phyloP scores from a whole-genome alignment of 1,284 basidiomycete species.

The Agaricales sp. region DNA sequence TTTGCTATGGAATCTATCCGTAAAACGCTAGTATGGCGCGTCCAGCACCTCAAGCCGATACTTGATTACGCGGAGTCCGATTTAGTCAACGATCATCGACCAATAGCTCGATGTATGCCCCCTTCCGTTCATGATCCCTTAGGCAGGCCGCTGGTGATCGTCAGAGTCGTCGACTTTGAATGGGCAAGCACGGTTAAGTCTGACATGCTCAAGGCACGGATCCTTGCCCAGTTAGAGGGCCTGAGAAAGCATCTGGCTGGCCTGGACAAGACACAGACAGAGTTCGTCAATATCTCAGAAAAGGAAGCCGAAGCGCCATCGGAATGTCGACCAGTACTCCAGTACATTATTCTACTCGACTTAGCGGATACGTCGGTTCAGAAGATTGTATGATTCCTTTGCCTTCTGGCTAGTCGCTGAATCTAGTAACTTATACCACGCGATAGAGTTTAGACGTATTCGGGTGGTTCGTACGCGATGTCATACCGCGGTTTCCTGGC shows the following conservation, averaged over 20 bases:
- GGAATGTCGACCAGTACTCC: constrained; percentile 36
- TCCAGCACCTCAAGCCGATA: constrained; percentile 25
- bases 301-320: too few relatives aligned
- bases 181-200: constrained; percentile 24
- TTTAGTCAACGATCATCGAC: constrained; percentile 20
- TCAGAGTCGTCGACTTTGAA: constrained; percentile 23
- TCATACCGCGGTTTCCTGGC: constrained; percentile 66
- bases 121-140: constrained; percentile 40
- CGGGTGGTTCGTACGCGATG: constrained; percentile 52
- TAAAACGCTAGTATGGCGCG: constrained; percentile 47
- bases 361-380: constrained; percentile 47
- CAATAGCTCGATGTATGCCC: constrained; percentile 33
- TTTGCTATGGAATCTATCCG: constrained; percentile 53
- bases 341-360: constrained; percentile 65
- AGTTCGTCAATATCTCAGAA: too few relatives aligned
- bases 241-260: constrained; percentile 40
- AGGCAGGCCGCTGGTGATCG: constrained; percentile 50
- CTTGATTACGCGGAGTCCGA: constrained; percentile 20
- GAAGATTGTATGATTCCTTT: constrained; percentile 32
- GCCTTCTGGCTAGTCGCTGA: constrained; percentile 1
- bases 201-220: constrained; percentile 26
- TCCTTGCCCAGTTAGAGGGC: constrained; percentile 42
- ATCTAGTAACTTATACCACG: too few relatives aligned
- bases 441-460: constrained; percentile 49
- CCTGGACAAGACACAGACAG: constrained; percentile 24